A percentile compares a stretch with the other conserved stretches of the same genome.
phyloP scores from a whole-genome alignment of 129 eudicot genomes.

The Solidago caesia region DNA sequence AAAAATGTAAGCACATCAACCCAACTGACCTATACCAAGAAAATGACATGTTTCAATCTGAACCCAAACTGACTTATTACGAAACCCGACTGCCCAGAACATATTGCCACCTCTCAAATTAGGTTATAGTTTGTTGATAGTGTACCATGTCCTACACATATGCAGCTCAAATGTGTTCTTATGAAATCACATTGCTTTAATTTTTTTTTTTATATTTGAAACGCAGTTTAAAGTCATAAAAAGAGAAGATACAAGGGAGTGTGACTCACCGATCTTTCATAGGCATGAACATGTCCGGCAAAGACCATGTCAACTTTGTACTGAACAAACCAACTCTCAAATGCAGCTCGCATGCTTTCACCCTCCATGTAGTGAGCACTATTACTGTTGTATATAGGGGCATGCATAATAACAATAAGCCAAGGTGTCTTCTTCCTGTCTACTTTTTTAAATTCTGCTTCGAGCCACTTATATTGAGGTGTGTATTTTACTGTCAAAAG shows the following conservation, averaged over 20 bases:
- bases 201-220: not conserved
- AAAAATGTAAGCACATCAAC: no score
- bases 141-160: no score
- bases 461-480: constrained; percentile 81
- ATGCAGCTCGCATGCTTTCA: constrained; percentile 83
- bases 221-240: no score
- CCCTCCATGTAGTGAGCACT: constrained; percentile 88
- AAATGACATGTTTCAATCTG: no score
- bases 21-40: no score
- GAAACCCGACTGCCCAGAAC: no score
- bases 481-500: constrained; percentile 71
- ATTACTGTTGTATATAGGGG: constrained; percentile 78
- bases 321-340: constrained; percentile 69
- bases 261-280: constrained; percentile 87
- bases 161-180: not conserved
- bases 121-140: no score
- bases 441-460: constrained; percentile 62
- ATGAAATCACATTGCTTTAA: not conserved
- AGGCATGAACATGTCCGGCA: constrained; percentile 64
- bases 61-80: no score
- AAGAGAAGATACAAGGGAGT: constrained; percentile 8
- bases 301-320: constrained; percentile 67
- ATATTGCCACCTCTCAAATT: no score
- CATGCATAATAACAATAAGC: constrained; percentile 87
- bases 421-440: constrained; percentile 90